Conservation (phyloP, 208 protist species). For the Crithidia fasciculata region DNA sequence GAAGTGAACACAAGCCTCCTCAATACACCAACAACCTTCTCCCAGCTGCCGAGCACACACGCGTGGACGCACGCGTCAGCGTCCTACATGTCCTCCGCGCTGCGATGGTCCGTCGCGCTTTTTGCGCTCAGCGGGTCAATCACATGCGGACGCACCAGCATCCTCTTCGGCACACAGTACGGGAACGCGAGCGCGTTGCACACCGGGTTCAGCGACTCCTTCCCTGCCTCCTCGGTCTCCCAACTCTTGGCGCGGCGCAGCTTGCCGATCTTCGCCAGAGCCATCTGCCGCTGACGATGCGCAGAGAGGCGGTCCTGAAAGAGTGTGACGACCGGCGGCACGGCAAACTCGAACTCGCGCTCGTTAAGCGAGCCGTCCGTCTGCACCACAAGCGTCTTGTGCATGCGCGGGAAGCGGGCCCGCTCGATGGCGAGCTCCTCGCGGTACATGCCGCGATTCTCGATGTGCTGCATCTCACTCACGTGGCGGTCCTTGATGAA, state of each 20-base stretch:
- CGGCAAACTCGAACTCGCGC: conserved; percentile 88
- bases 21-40: not conserved
- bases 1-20: not conserved
- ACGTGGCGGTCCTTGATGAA: conserved; percentile 89
- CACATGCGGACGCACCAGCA: conserved; percentile 59
- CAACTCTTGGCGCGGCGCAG: conserved; percentile 71
- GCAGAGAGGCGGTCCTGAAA: conserved; percentile 87
- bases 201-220: conserved; percentile 65
- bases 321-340: conserved; percentile 80
- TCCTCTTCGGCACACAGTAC: conserved; percentile 85
- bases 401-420: conserved; percentile 77
- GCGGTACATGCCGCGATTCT: conserved; percentile 90
- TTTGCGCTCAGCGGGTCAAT: conserved; percentile 74
- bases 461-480: conserved; percentile 88
- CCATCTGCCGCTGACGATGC: conserved; percentile 81
- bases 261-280: conserved; percentile 84
- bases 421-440: conserved; percentile 91
- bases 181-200: conserved; percentile 87
- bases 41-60: not conserved
- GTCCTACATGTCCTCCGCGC: conserved; percentile 5
- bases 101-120: conserved; percentile 35
- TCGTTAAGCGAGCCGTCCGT: conserved; percentile 90
- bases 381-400: conserved; percentile 82
- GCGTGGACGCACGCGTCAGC: not conserved
- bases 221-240: conserved; percentile 52